Percentiles rank a stretch among this genome's conserved stretches.
These are phyloP conservation scores for Saururus chinensis DNA, from an alignment of 164 flowering plant species.

Conservation along the genomic window DNA sequence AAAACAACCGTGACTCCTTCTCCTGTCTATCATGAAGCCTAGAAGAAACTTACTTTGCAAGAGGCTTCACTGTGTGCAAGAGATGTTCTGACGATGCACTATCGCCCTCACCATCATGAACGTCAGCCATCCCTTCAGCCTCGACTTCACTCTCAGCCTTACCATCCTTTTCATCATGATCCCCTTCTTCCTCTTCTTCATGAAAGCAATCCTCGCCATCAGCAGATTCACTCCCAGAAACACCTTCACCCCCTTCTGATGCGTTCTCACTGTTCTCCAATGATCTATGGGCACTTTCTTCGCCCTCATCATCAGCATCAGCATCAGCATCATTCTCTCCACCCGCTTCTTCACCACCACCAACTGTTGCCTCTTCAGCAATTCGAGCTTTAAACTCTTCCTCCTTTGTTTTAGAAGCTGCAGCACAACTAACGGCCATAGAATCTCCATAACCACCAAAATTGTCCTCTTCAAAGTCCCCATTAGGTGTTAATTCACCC, in stretches of 20 bases:
- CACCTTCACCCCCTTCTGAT: slow-evolving; percentile 66
- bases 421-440: slow-evolving; percentile 14
- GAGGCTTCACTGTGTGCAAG: slow-evolving; percentile 64
- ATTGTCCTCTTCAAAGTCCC: slow-evolving; percentile 72
- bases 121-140: slow-evolving; percentile 83
- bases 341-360: slow-evolving; percentile 32
- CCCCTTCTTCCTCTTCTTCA: slow-evolving; percentile 49
- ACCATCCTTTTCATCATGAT: slow-evolving; percentile 45
- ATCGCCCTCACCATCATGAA: slow-evolving; percentile 68
- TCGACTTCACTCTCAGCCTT: slow-evolving; percentile 94
- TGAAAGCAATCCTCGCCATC: slow-evolving; percentile 79
- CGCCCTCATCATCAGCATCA: slow-evolving; percentile 84
- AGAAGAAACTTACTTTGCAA: slow-evolving; percentile 49
- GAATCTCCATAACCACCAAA: slow-evolving; percentile 44
- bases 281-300: slow-evolving; percentile 73
- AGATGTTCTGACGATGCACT: slow-evolving; percentile 46
- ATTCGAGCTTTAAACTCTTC: slow-evolving; percentile 28
- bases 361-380: slow-evolving; percentile 25
- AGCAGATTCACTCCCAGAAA: slow-evolving; percentile 78
- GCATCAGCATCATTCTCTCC: slow-evolving; percentile 63
- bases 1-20: slow-evolving; percentile 50
- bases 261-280: slow-evolving; percentile 78
- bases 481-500: slow-evolving; percentile 83
- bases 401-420: slow-evolving; percentile 27
- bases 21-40: slow-evolving; percentile 27